Conservation (phyloP, 176 grass and related monocot genomes). For the Musa troglodytarum region DNA sequence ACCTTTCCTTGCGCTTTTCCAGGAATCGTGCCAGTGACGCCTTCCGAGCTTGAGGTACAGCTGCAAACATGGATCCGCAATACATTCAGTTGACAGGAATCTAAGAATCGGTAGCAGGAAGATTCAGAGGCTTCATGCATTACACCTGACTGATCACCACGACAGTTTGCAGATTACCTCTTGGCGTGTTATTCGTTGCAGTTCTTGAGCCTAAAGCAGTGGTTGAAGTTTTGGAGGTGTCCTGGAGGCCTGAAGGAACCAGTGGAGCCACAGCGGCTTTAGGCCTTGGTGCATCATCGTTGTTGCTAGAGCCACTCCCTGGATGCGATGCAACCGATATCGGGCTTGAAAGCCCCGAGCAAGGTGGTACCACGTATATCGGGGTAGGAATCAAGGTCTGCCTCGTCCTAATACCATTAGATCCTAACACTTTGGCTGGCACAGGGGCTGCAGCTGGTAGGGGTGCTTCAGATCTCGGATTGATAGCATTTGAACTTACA, state of each 20-base stretch:
- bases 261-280: constrained; percentile 33
- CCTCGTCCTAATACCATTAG: constrained; percentile 28
- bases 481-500: constrained; percentile 24
- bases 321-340: constrained; percentile 32
- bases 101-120: background rate
- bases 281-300: constrained; percentile 24
- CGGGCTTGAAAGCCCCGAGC: constrained; percentile 32
- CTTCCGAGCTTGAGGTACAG: constrained; percentile 82
- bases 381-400: constrained; percentile 31
- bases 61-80: constrained; percentile 27
- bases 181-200: constrained; percentile 40
- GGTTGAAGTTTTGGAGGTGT: constrained; percentile 16
- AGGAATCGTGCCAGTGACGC: constrained; percentile 75
- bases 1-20: constrained; percentile 92
- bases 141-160: background rate
- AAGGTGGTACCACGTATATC: constrained; percentile 24
- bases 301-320: constrained; percentile 47
- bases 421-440: constrained; percentile 22
- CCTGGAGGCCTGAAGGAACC: constrained; percentile 29
- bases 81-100: background rate
- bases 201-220: constrained; percentile 23
- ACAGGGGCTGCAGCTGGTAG: constrained; percentile 26
- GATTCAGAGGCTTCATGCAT: background rate
- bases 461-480: constrained; percentile 26
- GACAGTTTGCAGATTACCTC: constrained; percentile 37